Evolutionary conservation across 2,329 filamentous ascomycete species (phyloP).

Genomic region (Fusarium brevicatenulatum): DNA sequence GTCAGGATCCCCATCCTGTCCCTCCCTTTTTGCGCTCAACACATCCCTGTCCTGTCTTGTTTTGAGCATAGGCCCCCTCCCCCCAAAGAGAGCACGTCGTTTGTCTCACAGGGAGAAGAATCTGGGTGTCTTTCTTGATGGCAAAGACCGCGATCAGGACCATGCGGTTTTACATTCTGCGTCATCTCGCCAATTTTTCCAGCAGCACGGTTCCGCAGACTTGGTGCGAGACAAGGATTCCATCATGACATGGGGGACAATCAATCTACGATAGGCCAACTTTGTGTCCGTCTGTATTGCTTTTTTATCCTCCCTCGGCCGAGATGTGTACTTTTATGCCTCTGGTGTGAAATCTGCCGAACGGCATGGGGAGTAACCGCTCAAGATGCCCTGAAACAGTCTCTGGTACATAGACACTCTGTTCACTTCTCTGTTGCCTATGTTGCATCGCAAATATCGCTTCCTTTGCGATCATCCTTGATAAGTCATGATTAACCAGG

Average conservation of each 20-base stretch:
- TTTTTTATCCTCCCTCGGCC: background rate
- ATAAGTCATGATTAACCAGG: background rate
- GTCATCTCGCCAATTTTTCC: conserved; percentile 36
- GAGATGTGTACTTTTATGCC: background rate
- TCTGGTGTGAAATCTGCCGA: background rate
- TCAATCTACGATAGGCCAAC: conserved; percentile 15
- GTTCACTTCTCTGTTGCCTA: background rate
- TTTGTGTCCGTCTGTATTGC: background rate
- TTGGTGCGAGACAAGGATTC: conserved; percentile 4
- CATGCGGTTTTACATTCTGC: conserved; percentile 6
- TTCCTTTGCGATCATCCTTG: background rate
- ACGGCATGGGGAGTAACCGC: background rate
- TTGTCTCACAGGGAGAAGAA: conserved; percentile 19
- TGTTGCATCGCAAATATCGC: conserved; percentile 18
- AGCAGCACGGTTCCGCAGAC: conserved; percentile 32
- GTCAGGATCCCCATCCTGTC: background rate
- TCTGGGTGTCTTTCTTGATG: background rate
- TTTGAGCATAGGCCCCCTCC: background rate
- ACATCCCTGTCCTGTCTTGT: background rate
- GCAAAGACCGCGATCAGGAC: background rate
- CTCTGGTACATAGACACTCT: background rate
- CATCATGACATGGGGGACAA: conserved; percentile 10
- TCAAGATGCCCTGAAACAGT: conserved; percentile 11
- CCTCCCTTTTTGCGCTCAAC: background rate
- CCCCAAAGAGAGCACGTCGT: background rate